These are phyloP conservation scores for Fusarium kyushuense DNA, from an alignment of 2,329 filamentous ascomycete species.

Conservation along the genomic window DNA sequence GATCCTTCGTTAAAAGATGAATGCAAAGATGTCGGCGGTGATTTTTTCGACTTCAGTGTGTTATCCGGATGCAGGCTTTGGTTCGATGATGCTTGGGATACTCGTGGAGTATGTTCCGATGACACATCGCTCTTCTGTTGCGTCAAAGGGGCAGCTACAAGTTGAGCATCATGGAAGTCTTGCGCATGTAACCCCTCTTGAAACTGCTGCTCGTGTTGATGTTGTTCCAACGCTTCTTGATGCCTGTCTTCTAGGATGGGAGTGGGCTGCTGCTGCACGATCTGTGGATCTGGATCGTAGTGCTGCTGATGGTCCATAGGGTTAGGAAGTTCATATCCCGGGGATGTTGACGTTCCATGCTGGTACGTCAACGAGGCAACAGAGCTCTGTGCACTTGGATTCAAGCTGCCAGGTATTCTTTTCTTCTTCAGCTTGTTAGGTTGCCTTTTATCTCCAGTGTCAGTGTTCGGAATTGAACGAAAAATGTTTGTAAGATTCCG, in stretches of 20 bases:
- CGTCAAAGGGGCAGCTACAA: conserved; percentile 26
- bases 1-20: conserved; percentile 85
- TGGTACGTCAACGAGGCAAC: conserved; percentile 74
- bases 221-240: conserved; percentile 34
- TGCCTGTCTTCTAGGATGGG: conserved; percentile 41
- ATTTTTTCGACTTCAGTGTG: conserved; percentile 73
- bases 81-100: conserved; percentile 60
- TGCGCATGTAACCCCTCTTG: conserved; percentile 19
- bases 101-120: conserved; percentile 61
- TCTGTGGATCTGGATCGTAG: conserved; percentile 36
- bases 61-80: conserved; percentile 58
- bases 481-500: conserved; percentile 77
- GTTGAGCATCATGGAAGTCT: conserved; percentile 37
- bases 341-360: conserved; percentile 61
- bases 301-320: conserved; percentile 57
- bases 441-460: conserved; percentile 72
- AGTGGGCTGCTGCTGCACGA: conserved; percentile 35
- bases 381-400: conserved; percentile 92
- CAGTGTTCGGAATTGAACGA: conserved; percentile 74
- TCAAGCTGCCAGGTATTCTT: conserved; percentile 78
- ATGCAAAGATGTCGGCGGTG: conserved; percentile 80
- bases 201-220: conserved; percentile 26
- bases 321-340: conserved; percentile 59
- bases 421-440: conserved; percentile 96
- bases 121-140: conserved; percentile 51